Percentiles rank a stretch among this genome's conserved stretches.
These are phyloP conservation scores for Diaporthe sp. DNA, from an alignment of 2,329 filamentous ascomycete species.

Conservation along the genomic window DNA sequence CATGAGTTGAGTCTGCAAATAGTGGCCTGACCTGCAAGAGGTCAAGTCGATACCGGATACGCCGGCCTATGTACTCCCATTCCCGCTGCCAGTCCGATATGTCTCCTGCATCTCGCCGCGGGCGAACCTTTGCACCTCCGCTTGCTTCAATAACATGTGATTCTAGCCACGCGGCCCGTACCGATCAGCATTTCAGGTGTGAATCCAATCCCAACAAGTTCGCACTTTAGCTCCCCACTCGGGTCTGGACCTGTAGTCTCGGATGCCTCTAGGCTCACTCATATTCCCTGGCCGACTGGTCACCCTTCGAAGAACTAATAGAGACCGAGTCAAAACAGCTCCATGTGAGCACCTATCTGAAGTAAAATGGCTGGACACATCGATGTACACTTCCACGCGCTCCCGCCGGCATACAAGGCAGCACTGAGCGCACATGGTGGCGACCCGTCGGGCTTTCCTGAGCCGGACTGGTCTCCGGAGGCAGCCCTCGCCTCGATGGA, in stretches of 20 bases:
- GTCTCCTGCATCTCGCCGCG: neutral
- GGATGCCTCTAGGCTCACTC: neutral
- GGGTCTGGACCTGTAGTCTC: neutral
- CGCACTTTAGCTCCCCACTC: neutral
- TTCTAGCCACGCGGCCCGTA: neutral
- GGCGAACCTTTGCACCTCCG: neutral
- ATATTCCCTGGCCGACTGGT: neutral
- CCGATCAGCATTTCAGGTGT: neutral
- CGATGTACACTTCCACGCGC: conserved; percentile 36
- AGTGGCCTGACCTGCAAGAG: neutral
- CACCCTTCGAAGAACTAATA: neutral
- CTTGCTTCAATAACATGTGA: conserved; percentile 5
- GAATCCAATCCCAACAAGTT: neutral
- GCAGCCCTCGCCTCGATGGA: conserved; percentile 38
- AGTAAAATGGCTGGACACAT: conserved; percentile 37
- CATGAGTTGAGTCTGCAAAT: neutral
- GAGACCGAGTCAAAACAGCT: neutral
- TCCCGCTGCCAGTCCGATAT: neutral
- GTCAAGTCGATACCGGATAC: neutral
- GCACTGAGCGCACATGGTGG: conserved; percentile 36
- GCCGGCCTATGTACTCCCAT: neutral
- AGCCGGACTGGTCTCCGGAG: conserved; percentile 36
- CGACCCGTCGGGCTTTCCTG: conserved; percentile 37
- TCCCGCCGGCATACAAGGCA: conserved; percentile 35
- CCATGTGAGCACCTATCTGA: too few species aligned